phyloP scores from a whole-genome alignment of 2,329 filamentous ascomycete genomes.

The Epichloe brachyelytri region DNA sequence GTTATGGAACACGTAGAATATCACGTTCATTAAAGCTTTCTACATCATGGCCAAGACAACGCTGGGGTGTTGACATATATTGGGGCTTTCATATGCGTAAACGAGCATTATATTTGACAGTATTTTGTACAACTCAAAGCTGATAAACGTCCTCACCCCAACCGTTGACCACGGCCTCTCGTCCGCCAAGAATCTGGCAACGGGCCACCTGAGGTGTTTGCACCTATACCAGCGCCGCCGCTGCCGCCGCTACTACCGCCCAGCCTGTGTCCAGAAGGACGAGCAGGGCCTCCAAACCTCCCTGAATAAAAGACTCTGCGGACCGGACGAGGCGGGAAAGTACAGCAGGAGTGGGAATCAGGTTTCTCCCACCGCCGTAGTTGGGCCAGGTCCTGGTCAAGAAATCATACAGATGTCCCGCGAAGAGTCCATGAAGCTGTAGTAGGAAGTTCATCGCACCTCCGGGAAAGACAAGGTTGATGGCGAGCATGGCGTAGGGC shows the following conservation, averaged over 20 bases:
- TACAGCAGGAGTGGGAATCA: conserved; percentile 60
- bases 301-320: conserved; percentile 8
- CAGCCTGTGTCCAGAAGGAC: conserved; percentile 21
- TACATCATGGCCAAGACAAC: too few species aligned
- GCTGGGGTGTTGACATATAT: too few species aligned
- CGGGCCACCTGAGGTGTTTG: conserved; percentile 32
- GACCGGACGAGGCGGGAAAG: conserved; percentile 53
- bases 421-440: conserved; percentile 66
- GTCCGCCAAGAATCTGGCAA: conserved; percentile 52
- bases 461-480: conserved; percentile 54
- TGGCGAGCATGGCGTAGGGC: conserved; percentile 65
- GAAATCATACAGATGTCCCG: conserved; percentile 86
- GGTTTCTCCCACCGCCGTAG: conserved; percentile 71
- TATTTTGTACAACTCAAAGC: too few species aligned
- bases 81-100: too few species aligned
- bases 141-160: conserved; percentile 22
- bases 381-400: conserved; percentile 76
- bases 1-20: too few species aligned
- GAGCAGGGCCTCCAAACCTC: conserved; percentile 40
- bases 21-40: too few species aligned
- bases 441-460: conserved; percentile 44
- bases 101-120: too few species aligned
- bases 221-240: conserved; percentile 14
- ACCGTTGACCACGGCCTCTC: conserved; percentile 47
- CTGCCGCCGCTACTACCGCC: conserved; percentile 12